Base-by-base conservation (phyloP, 2,329 filamentous ascomycete species). In the Claviceps cyperi region DNA sequence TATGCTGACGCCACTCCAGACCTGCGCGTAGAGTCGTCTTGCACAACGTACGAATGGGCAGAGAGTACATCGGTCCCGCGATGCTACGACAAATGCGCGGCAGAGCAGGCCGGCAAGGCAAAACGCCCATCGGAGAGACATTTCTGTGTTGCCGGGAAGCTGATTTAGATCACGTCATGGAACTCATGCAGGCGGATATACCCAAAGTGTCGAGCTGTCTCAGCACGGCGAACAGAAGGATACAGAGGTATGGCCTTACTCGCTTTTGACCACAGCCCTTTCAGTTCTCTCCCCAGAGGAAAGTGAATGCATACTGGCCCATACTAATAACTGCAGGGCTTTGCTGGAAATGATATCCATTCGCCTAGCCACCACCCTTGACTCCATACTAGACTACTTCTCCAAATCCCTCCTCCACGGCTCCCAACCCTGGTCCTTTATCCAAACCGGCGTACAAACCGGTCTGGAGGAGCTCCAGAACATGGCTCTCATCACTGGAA, bases 1-100 rank as follows among this genome's bases (percentile, higher is more conserved):
- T 15, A 15, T 19, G 28, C 55, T 60, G 24, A 61, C 53, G 44
- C 32, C 9, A 7, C 9, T 9, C 1, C 24, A 70, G 69, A 14
- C 76, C 76, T 14, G 85, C 85, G 7, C 73, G 85, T 49, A 72
- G 85, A 55, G 85, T 90, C 1, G 86, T 90, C 52, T 72, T 86
- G 24, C 84, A 87, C 60, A 83, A 80, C 53, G 84, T 82, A 32
- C 75, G 81, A 40, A 88, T 89, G 83, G 85, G 85, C 0, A 74
- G 81, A 48, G 83, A 88, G 44, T 69, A 88, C 46, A 77, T 89
- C n/a, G 84, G 83, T 0, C 84, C 85, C 13, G 80, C 84, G 4
- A 85, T 90, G 81, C 70, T 90, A 64, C 78, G 84, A 46, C 85
- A 90, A 64, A 90, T 89, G 85, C 77, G 84, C 59, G 85, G 85